phyloP scores from a whole-genome alignment of 2,329 filamentous ascomycete species.

The Colletotrichum shisoi region DNA sequence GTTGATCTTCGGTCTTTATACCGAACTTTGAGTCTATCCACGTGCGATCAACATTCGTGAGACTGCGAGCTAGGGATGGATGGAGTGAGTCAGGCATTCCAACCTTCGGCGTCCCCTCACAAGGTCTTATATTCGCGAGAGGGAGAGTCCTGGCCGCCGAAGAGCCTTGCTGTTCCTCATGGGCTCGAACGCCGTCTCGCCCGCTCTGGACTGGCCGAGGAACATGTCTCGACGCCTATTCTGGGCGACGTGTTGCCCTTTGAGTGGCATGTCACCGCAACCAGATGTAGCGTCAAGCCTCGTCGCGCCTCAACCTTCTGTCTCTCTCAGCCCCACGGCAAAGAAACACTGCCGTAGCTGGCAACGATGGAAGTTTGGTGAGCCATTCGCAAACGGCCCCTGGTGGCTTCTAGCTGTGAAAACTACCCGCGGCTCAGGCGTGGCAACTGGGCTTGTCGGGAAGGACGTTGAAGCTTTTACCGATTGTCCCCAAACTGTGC shows the following conservation, averaged over 20 bases:
- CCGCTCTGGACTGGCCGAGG: background rate
- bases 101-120: background rate
- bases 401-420: background rate
- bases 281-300: background rate
- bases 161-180: background rate
- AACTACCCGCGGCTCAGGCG: background rate
- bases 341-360: background rate
- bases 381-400: background rate
- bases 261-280: background rate
- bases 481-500: background rate
- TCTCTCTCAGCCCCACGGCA: background rate
- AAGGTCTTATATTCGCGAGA: conserved; percentile 13
- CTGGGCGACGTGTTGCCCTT: background rate
- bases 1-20: conserved; percentile 22
- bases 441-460: background rate
- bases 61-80: conserved; percentile 24
- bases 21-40: background rate
- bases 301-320: background rate
- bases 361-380: background rate
- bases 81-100: conserved; percentile 20
- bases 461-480: background rate
- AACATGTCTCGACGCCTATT: background rate
- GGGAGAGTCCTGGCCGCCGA: conserved; percentile 16
- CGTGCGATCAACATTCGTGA: background rate
- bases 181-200: background rate